phyloP scores from a whole-genome alignment of 31 red algal species.

The Porphyra umbilicalis region DNA sequence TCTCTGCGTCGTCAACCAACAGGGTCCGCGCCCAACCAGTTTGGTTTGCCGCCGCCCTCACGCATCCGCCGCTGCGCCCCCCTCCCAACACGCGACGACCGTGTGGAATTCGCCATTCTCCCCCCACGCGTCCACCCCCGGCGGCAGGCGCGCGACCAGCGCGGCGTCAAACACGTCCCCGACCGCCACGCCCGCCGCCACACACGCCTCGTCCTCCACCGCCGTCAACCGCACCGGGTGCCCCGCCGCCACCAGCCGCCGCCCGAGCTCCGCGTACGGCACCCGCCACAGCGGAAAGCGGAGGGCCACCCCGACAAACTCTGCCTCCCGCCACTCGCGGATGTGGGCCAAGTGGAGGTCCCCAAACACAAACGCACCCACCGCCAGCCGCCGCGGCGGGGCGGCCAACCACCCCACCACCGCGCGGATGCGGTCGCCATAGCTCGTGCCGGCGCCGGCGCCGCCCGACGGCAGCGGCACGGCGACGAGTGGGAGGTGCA shows the following conservation, averaged over 20 bases:
- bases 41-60: too few relatives aligned
- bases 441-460: constrained; percentile 9
- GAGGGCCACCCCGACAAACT: constrained; percentile 10
- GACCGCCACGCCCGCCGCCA: constrained; percentile 1
- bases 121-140: constrained; percentile 44
- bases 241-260: constrained; percentile 16
- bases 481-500: constrained; percentile 33
- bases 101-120: constrained; percentile 80
- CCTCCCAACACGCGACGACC: constrained; percentile 31
- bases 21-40: too few relatives aligned
- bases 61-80: not conserved
- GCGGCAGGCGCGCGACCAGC: constrained; percentile 22
- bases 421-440: constrained; percentile 26
- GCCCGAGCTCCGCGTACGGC: constrained; percentile 22
- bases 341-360: constrained; percentile 59
- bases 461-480: constrained; percentile 21
- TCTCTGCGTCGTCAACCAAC: too few relatives aligned
- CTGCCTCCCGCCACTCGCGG: constrained; percentile 35
- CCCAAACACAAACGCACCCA: constrained; percentile 15
- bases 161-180: constrained; percentile 34
- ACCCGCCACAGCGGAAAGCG: constrained; percentile 43
- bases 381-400: not conserved
- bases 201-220: constrained; percentile 11
- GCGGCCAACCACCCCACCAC: not conserved
- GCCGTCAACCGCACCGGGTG: constrained; percentile 13